phyloP scores from a whole-genome alignment of 345 rosid genomes.

The Eucalyptus erythrocorys region DNA sequence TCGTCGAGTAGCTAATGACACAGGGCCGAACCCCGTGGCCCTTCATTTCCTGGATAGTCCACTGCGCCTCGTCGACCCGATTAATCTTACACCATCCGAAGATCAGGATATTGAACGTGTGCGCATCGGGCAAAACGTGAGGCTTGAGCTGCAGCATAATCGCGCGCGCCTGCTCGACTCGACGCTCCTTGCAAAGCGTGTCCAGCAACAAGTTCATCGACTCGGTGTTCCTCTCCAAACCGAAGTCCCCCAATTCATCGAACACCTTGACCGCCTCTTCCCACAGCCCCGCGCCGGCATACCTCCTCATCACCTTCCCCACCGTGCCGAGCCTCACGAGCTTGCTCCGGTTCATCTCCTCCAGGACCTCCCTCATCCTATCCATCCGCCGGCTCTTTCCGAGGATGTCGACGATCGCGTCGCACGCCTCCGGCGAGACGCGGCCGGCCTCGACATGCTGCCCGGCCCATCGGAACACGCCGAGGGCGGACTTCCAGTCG shows the following conservation, averaged over 20 bases:
- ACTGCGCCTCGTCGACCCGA: slow-evolving; percentile 66
- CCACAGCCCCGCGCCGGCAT: slow-evolving; percentile 74
- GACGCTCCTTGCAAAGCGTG: slow-evolving; percentile 71
- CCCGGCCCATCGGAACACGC: slow-evolving; percentile 62
- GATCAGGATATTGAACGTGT: slow-evolving; percentile 70
- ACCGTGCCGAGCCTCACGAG: slow-evolving; percentile 36
- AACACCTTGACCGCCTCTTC: slow-evolving; percentile 61
- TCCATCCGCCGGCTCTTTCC: slow-evolving; percentile 70
- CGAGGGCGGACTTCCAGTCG: slow-evolving; percentile 80
- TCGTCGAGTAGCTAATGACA: slow-evolving; percentile 68
- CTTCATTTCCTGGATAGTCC: slow-evolving; percentile 91
- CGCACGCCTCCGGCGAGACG: slow-evolving; percentile 21
- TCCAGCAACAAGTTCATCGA: slow-evolving; percentile 74
- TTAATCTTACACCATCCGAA: slow-evolving; percentile 87
- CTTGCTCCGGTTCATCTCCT: slow-evolving; percentile 33
- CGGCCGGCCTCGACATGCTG: slow-evolving; percentile 29
- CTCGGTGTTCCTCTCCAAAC: slow-evolving; percentile 33
- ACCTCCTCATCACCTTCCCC: slow-evolving; percentile 73
- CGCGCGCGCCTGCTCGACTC: slow-evolving; percentile 52
- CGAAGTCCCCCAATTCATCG: slow-evolving; percentile 44
- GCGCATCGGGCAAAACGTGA: slow-evolving; percentile 43
- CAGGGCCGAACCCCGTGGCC: slow-evolving; percentile 55
- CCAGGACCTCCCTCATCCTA: slow-evolving; percentile 40
- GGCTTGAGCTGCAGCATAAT: slow-evolving; percentile 52
- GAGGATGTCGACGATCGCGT: slow-evolving; percentile 54